Conservation (phyloP, 345 rosid species). For the Raphanus sativus region DNA sequence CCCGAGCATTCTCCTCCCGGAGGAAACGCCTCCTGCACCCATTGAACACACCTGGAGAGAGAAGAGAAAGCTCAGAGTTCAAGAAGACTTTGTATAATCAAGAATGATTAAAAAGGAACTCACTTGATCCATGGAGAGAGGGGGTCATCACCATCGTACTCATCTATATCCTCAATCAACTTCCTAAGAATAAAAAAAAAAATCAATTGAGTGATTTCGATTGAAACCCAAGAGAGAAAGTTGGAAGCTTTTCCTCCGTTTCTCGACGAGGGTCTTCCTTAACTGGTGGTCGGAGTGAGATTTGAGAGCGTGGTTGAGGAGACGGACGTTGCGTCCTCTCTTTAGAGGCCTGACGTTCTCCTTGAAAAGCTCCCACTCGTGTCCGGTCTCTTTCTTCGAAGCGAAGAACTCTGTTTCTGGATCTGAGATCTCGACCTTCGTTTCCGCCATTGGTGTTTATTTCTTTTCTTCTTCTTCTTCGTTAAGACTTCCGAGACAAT, state of each 20-base stretch:
- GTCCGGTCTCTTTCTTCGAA: slow-evolving; percentile 63
- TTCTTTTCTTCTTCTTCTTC: neutral
- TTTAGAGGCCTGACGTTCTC: slow-evolving; percentile 86
- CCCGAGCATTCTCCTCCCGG: slow-evolving; percentile 84
- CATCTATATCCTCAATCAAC: slow-evolving; percentile 68
- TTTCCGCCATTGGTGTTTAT: slow-evolving; percentile 37
- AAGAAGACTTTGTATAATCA: neutral
- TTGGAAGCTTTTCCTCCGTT: slow-evolving; percentile 52
- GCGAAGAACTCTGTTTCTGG: slow-evolving; percentile 76
- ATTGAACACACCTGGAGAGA: slow-evolving; percentile 77
- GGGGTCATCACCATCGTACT: slow-evolving; percentile 82
- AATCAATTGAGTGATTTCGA: neutral
- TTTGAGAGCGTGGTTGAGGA: slow-evolving; percentile 72
- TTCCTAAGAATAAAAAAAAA: slow-evolving; percentile 46
- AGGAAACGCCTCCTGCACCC: slow-evolving; percentile 94
- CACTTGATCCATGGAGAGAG: slow-evolving; percentile 83
- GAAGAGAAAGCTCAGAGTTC: neutral
- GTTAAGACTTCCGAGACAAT: neutral
- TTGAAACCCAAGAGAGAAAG: neutral
- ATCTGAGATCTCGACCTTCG: slow-evolving; percentile 46
- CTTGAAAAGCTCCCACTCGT: slow-evolving; percentile 91
- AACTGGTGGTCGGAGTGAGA: slow-evolving; percentile 53
- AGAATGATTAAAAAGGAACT: slow-evolving; percentile 21
- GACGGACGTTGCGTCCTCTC: slow-evolving; percentile 75
- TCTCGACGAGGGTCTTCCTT: slow-evolving; percentile 57